Base-by-base conservation (phyloP, 805 yeast species). In the Schizosaccharomyces lindneri region DNA sequence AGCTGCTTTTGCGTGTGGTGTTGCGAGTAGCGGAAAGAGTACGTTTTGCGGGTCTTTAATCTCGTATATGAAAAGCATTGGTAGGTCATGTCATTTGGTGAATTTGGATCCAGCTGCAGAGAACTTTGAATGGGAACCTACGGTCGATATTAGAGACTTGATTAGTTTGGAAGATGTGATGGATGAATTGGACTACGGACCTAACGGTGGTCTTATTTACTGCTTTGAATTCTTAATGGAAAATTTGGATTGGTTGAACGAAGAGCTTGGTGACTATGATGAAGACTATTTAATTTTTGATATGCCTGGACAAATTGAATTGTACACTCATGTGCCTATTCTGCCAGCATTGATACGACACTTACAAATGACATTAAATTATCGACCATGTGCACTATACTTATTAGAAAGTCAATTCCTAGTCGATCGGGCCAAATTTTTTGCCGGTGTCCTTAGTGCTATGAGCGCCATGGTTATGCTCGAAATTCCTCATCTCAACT, bases 71-170 rank as follows among this genome's bases (percentile, higher is more conserved):
- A 95, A 88, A 70, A 78, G 87, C 21, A 78, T 85, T 43, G 97
- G 97, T 0, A 81, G 98, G 64, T 76, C 95, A 46, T 97, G 95
- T 2, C 97, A 93, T 71, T 81, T 93, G 48, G 97, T 93, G 19
- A 93, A 93, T 70, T 74, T 90, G 61, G 97, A 90, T 73, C 98
- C 98, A 4, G 97, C 97, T 0, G 97, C 97, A 1, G 95, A 88
- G 65, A 87, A 97, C 13, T 82, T 81, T 2, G 90, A 90, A 68
- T 90, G 79, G 69, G 95, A 87, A 69, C 93, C 90, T 70, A 84
- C 95, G 5, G 83, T 90, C 21, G 97, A 90, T 71, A 90, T 90
- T 46, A 76, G 95, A 67, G 96, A 90, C 70, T 76, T 90, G 67
- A 87, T 90, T 61, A 85, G 95, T 0, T 74, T 90, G 55, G 87